A percentile compares a stretch with the other conserved stretches of the same genome.
Evolutionary conservation across 2,329 filamentous ascomycete species (phyloP).

Genomic region (Verticillium longisporum): DNA sequence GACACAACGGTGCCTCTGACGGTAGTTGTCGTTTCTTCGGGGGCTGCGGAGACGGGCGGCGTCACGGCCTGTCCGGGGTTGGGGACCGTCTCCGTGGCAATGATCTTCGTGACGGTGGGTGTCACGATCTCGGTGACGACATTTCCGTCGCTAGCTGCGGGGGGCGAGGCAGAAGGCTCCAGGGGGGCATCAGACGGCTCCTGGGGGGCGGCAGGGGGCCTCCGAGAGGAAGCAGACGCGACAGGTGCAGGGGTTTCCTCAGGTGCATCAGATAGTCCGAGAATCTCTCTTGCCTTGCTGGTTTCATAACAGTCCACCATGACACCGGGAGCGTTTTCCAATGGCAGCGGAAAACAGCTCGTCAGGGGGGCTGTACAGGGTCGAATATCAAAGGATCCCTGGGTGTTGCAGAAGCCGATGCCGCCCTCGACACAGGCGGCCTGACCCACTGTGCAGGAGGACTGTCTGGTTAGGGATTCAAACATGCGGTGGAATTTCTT

Average conservation of each 20-base stretch:
- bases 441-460: conserved; percentile 38
- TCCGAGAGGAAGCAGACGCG: neutral
- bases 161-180: neutral
- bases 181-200: neutral
- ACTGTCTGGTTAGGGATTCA: conserved; percentile 32
- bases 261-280: conserved; percentile 23
- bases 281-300: conserved; percentile 30
- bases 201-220: neutral
- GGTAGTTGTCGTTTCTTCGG: conserved; percentile 4
- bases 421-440: conserved; percentile 46
- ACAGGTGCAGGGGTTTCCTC: conserved; percentile 7
- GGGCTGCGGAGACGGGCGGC: neutral
- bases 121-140: conserved; percentile 3
- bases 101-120: conserved; percentile 4
- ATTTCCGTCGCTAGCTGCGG: neutral
- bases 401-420: conserved; percentile 35
- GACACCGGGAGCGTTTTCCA: conserved; percentile 40
- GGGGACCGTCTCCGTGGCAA: conserved; percentile 8
- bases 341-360: conserved; percentile 48
- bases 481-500: conserved; percentile 41
- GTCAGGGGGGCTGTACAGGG: conserved; percentile 23
- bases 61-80: conserved; percentile 1
- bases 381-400: conserved; percentile 33
- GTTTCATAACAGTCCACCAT: conserved; percentile 39
- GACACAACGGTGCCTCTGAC: conserved; percentile 7